Evolutionary conservation across 352 stramenopile genomes (phyloP), one percentile per base, ranked within the genome.

Genomic region (Globisporangium paroecandrum): DNA sequence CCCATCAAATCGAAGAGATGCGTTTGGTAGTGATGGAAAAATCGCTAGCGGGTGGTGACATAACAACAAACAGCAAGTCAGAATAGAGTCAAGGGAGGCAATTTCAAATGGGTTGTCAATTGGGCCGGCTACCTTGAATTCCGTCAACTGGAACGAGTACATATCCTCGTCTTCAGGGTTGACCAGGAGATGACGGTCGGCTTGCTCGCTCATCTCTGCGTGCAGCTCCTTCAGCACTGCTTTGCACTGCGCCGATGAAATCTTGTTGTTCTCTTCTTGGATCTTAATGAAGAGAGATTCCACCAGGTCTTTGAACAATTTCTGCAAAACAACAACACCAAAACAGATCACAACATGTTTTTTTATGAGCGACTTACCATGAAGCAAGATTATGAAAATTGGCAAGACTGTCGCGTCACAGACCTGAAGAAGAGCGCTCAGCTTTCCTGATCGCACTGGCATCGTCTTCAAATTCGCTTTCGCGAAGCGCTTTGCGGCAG

Each of bases 291-390:
- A 93, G 25, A 90, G 65, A 5, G 86, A 91, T 34, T 87, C 74
- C 22, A 94, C 75, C 32, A 91, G 74, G 41, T 93, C 81, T 62
- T 85, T 82, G 66, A 93, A 94, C 29, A 94, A 68, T 91, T 91
- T 92, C 83, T 94, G 58, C 12, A 46, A 25, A 9, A 41, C n/a
- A 59, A 4, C 10, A 56, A 32, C 53, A 59, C 12, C 6, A 62
- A 25, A 57, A 41, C 15, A 61, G 9, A 56, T 34, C 20, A 32
- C 49, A 34, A 63, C 18, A 51, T 38, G 49, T 38, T 62, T 32
- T 32, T 32, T 32, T 32, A 32, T 32, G 29, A 32, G 29, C 4
- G 4, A 32, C 29, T 32, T 32, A 4, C 29, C 29, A 32, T 32
- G 29, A 32, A 32, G 5, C 43, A 51, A 51, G 43, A 20, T 9